Base-by-base conservation (phyloP, 805 yeast genomes). In the Lachancea meyersii region DNA sequence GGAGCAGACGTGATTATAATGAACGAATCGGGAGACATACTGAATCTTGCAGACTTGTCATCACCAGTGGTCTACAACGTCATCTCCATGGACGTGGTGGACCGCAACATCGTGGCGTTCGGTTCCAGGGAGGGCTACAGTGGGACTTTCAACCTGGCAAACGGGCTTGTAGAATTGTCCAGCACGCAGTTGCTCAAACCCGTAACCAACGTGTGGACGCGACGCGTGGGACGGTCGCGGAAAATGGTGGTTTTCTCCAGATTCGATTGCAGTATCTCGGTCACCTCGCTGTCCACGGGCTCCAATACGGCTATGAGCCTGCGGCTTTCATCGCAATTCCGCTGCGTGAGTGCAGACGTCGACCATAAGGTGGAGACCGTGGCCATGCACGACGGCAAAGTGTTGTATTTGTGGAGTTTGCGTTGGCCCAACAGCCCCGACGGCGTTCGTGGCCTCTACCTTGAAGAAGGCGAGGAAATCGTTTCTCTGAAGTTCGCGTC, bases 341-440 rank as follows among this genome's bases (percentile, higher is more conserved):
- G 21, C 19, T 21, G 28, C 22, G 7, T 34, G 31, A 23, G 40
- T 13, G 38, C 48, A 6, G 38, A n/a, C 18, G 23, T 39, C 24
- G 33, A 43, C 14, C 27, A 24, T 13, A 43, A 40, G 16, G 41
- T 31, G 9, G 30, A 33, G 10, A 23, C 33, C 24, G 42, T 44
- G 23, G 43, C 45, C 10, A 26, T 41, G 21, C 38, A 38, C 23
- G 37, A 41, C 39, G 35, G 43, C 32, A 16, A 24, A 36, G 34
- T 11, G 42, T 49, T 19, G 23, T 46, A 34, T 16, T 6, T 34
- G 21, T 34, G 37, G 37, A 19, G 22, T 13, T 13, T 23, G 19
- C 19, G 16, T 31, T 24, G 23, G 31, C 38, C 35, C 5, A 14
- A 33, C 36, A 14, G 43, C 19, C 26, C 23, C 9, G 4, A 21